Evolutionary conservation across 768 basidiomycete species (phyloP).

Genomic region (Amanita pallidorosea): DNA sequence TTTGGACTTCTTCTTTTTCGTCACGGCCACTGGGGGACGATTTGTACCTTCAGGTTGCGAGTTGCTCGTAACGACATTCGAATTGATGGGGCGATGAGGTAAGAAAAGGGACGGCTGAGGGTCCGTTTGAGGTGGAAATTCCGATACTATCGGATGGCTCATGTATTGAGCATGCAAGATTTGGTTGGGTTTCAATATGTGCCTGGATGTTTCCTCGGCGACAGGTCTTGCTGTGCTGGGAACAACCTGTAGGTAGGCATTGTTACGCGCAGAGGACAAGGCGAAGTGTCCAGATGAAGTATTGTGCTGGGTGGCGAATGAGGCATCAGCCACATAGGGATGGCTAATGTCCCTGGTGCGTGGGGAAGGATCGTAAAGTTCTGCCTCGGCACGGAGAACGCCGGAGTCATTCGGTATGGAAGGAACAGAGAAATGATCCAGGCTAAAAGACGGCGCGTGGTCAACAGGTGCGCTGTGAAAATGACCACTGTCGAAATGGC

Average conservation of each 20-base stretch:
- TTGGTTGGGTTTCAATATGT: neutral
- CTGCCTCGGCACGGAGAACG: neutral
- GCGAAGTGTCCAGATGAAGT: neutral
- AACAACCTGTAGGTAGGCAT: neutral
- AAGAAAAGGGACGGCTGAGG: neutral
- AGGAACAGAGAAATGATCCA: neutral
- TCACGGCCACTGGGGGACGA: neutral
- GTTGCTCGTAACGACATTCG: neutral
- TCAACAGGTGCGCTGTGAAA: neutral
- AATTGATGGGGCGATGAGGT: neutral
- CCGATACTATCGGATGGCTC: neutral
- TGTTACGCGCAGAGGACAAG: neutral
- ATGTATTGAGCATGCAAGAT: neutral
- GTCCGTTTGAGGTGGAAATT: neutral
- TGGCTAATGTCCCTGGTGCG: neutral
- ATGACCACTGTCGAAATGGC: neutral
- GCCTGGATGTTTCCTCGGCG: neutral
- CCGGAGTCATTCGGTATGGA: neutral
- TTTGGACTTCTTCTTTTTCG: constrained; percentile 37
- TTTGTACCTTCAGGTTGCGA: neutral
- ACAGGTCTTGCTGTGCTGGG: neutral
- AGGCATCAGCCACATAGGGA: neutral
- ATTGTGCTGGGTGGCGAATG: neutral
- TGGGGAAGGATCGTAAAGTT: neutral
- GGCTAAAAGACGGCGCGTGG: neutral